Evolutionary conservation across 352 stramenopile species (phyloP), one percentile per base, ranked within the genome.

Genomic region (Discostella stelligera): DNA sequence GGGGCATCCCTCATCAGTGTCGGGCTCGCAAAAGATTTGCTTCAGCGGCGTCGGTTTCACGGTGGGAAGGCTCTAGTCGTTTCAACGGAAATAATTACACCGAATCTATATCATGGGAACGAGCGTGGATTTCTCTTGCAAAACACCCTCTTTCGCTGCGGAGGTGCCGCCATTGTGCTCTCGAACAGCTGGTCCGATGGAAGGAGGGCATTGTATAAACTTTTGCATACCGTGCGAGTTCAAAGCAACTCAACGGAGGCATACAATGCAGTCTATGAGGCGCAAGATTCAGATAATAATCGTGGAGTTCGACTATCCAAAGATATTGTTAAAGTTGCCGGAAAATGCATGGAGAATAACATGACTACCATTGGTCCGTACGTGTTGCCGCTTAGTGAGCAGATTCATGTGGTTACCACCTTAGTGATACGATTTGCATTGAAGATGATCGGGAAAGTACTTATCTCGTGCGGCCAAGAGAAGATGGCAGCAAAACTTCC

Each of bases 111-210:
- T 72, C 88, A 93, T 52, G 93, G 93, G 58, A 96, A 96, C 69
- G 89, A 96, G 39, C 80, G 91, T 14, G 87, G 79, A 52, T 94
- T 94, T 71, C 80, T 94, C 14, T 79, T 96, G 60, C 89, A 96
- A 77, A 96, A 96, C 76, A 96, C 90, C 49, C 79, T 96, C 13
- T 96, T 96, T 83, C 86, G 93, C 55, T 95, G 90, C 71, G 93
- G 93, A 64, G 92, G 92, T 54, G 92, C 92, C 9, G 92, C 92
- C 14, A 94, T 95, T 58, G 79, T 95, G 0, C 79, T 95, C 6
- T 90, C 83, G 11, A 96, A 96, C 81, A 93, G 88, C 71, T 94
- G 90, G 90, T 85, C 80, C 10, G 92, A 96, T 80, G 92, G 88
- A 50, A 85, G 83, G 21, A 80, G 89, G 32, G 92, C 93, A 6